These are phyloP conservation scores for Trichoderma sp. DNA, from an alignment of 2,329 filamentous ascomycete genomes.

Conservation along the genomic window DNA sequence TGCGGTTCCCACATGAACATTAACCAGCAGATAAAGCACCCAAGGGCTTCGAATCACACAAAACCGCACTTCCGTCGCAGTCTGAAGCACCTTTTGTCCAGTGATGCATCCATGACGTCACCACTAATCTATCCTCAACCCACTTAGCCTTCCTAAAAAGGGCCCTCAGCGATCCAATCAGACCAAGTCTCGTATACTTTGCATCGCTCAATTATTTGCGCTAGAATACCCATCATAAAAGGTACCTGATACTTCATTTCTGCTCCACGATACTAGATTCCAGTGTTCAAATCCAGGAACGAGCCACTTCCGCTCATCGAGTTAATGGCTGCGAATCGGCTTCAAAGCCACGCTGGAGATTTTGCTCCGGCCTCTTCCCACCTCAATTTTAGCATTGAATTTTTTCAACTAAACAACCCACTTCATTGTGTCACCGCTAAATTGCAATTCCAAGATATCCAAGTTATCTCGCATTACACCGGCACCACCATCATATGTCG, in stretches of 20 bases:
- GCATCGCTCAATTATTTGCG: not conserved
- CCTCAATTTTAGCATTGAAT: not conserved
- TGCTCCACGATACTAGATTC: not conserved
- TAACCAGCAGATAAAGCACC: not conserved
- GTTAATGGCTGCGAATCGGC: constrained; percentile 24
- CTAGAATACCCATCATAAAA: not conserved
- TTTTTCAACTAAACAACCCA: not conserved
- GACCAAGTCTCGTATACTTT: not conserved
- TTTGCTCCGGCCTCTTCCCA: constrained; percentile 17
- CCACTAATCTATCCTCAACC: not conserved
- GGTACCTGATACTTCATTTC: not conserved
- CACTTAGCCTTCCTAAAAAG: not conserved
- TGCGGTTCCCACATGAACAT: not conserved
- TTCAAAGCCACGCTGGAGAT: constrained; percentile 7
- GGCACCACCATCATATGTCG: not conserved
- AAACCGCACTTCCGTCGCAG: not conserved
- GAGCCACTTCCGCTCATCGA: constrained; percentile 23
- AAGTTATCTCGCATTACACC: not conserved
- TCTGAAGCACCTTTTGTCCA: not conserved
- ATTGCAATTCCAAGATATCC: not conserved
- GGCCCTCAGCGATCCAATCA: not conserved
- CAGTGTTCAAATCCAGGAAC: constrained; percentile 13
- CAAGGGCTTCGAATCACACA: not conserved
- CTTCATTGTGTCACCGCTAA: constrained; percentile 10
- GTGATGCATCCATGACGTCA: constrained; percentile 21